Base-by-base conservation (phyloP, 176 grass and related monocot genomes). In the Rhynchospora breviuscula region DNA sequence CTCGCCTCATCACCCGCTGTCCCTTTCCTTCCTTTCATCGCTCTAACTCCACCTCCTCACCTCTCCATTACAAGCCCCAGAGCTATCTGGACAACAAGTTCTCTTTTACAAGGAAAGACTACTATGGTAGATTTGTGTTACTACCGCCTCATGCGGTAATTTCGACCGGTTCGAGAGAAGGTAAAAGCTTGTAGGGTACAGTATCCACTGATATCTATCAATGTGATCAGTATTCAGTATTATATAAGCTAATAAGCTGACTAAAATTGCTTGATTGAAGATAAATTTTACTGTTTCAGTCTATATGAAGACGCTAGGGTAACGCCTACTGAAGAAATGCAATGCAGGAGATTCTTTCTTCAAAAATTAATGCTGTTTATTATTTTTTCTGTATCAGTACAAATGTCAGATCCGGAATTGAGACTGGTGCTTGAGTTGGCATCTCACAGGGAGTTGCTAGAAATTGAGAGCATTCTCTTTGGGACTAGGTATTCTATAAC, bases 351-450 rank as follows among this genome's bases (percentile, higher is more conserved):
- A 29, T 29, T 29, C 26, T 29, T 29, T 40, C 35, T 40, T 29
- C 26, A 40, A 5, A 40, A 40, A 2, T 40, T 4, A 40, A 40
- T 40, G 35, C 35, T 40, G 2, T 40, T 5, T 40, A 56, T 6
- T 72, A 2, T 49, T 73, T 33, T 21, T 58, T 76, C 44, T 18
- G 85, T 17, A 26, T 81, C 63, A 59, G 75, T 85, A 93, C 89
- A 78, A 43, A 87, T 86, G 84, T 98, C 89, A 53, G 95, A 98
- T 61, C 92, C 92, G 56, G 91, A 98, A 63, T 87, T 98, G 79
- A 91, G 92, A 83, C 29, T 89, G 78, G 95, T 98, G 82, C 91
- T 98, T 31, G 95, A 98, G 69, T 87, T 98, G 7, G 95, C 95
- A 4, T 91, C 91, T 4, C 82, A 95, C 8, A 86, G 88, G 17